Evolutionary conservation across 768 basidiomycete genomes (phyloP), one percentile per base, ranked within the genome.

Genomic region (Boletus vinaceobasis): DNA sequence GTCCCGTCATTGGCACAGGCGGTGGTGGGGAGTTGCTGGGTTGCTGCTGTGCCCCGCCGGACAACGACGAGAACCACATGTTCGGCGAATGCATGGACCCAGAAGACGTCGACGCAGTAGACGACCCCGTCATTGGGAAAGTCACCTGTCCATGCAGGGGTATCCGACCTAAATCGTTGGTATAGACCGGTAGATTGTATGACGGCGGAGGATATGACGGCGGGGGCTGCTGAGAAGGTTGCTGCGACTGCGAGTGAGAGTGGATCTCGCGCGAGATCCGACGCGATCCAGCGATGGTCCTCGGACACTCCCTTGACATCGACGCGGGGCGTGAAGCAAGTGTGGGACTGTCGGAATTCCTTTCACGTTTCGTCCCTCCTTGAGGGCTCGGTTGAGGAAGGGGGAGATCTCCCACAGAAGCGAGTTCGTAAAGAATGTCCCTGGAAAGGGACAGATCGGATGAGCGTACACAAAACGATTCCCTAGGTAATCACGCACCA

Each of bases 401-500:
- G 0, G 86, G 87, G 0, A 89, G 74, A 23, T 88, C 85, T 2
- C 87, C 86, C 5, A 84, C 86, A 0, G 79, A 84, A 4, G 87
- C 85, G 1, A 90, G 74, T 59, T 90, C 86, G 58, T 82, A 88
- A 19, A 89, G 70, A 39, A 90, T 79, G 60, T 88, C 86, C 86
- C 87, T 88, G 56, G 11, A 11, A 48, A 40, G 4, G 5, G 1
- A 26, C 14, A 1, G 27, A 48, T n/a, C 2, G n/a, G 36, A 19
- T 19, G 14, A 23, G 23, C 8, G 17, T 23, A n/a, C 29, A 27
- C 31, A n/a, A 39, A 31, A 31, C 21, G 9, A 38, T 29, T 19
- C 14, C 2, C 8, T 14, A 8, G 26, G 44, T 38, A 26, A 19
- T 33, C 36, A 65, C 77, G 45, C 48, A 82, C 80, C 79, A 79